Conservation (phyloP, 2,329 filamentous ascomycete species). For the Knufia fluminis region DNA sequence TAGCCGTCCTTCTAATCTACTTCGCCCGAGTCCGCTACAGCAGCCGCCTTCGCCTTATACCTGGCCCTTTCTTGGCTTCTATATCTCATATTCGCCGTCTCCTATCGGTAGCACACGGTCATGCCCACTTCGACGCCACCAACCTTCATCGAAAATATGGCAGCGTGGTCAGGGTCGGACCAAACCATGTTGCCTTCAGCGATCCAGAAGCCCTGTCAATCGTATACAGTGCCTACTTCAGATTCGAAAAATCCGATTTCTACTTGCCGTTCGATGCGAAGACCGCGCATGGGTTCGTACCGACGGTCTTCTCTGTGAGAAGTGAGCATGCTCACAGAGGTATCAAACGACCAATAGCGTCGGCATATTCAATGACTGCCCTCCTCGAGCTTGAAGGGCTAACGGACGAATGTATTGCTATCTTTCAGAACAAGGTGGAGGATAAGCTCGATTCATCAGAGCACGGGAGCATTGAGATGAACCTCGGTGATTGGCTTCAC, state of each 20-base stretch:
- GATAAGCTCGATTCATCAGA: background rate
- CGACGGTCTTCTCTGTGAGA: slow-evolving; percentile 28
- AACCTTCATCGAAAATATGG: slow-evolving; percentile 13
- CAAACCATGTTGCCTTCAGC: slow-evolving; percentile 9
- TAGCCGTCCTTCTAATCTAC: background rate
- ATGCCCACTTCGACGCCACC: slow-evolving; percentile 21
- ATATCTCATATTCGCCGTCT: slow-evolving; percentile 24
- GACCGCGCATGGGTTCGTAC: slow-evolving; percentile 22
- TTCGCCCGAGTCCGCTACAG: background rate
- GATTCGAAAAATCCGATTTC: slow-evolving; percentile 22
- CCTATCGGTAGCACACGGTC: slow-evolving; percentile 20
- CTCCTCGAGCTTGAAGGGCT: slow-evolving; percentile 32
- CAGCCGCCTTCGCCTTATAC: slow-evolving; percentile 13
- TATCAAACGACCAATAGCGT: slow-evolving; percentile 32
- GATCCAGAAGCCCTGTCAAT: slow-evolving; percentile 14
- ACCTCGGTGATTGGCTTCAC: slow-evolving; percentile 16
- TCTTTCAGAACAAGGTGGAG: slow-evolving; percentile 24
- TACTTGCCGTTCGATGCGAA: slow-evolving; percentile 10
- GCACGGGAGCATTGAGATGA: background rate
- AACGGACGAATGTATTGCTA: slow-evolving; percentile 28
- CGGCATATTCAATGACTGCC: slow-evolving; percentile 34
- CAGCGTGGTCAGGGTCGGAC: slow-evolving; percentile 10
- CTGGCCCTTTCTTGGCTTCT: slow-evolving; percentile 23
- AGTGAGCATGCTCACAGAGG: slow-evolving; percentile 34
- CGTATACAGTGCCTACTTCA: slow-evolving; percentile 18